A percentile compares a stretch with the other conserved stretches of the same genome.
Evolutionary conservation across 2,329 filamentous ascomycete genomes (phyloP).

Genomic region (Cordyceps cicadae): DNA sequence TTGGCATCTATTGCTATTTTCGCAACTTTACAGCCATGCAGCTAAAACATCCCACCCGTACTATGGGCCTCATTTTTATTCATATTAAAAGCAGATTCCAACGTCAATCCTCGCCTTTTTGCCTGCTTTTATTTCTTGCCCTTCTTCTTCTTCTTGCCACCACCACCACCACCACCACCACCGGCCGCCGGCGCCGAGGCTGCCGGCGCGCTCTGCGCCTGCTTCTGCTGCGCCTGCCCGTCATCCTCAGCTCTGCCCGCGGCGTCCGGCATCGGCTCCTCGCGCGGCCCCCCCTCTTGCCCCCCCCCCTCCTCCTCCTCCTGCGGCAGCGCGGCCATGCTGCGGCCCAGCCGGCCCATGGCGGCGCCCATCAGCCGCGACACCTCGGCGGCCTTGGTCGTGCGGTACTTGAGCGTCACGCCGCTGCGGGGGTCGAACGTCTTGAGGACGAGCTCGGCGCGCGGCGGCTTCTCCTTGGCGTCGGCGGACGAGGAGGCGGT

Average conservation of each 20-base stretch:
- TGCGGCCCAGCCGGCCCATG: constrained; percentile 66
- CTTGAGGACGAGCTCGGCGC: constrained; percentile 72
- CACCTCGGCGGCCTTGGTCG: constrained; percentile 85
- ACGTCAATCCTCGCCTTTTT: not conserved
- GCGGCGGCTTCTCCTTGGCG: constrained; percentile 37
- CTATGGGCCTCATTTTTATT: not conserved
- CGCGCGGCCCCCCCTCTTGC: constrained; percentile 19
- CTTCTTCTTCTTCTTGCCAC: constrained; percentile 61
- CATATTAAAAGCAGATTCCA: not conserved
- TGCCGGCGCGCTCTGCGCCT: constrained; percentile 16
- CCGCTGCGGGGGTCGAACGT: constrained; percentile 80
- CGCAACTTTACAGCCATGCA: not conserved
- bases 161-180: constrained; percentile 21
- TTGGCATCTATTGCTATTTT: not conserved
- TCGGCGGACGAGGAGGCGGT: constrained; percentile 16
- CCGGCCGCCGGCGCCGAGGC: constrained; percentile 14
- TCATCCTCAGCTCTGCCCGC: constrained; percentile 13
- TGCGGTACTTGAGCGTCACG: constrained; percentile 81
- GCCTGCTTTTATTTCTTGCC: constrained; percentile 52
- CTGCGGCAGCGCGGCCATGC: constrained; percentile 50
- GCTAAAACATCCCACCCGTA: not conserved
- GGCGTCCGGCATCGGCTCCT: constrained; percentile 25
- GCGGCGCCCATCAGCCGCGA: constrained; percentile 64
- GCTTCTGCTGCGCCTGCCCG: constrained; percentile 22
- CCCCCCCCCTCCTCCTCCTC: constrained; percentile 14